Evolutionary conservation across 106 monocot species (phyloP), one percentile per base, ranked within the genome.

Genomic region (Dendrobium officinale): DNA sequence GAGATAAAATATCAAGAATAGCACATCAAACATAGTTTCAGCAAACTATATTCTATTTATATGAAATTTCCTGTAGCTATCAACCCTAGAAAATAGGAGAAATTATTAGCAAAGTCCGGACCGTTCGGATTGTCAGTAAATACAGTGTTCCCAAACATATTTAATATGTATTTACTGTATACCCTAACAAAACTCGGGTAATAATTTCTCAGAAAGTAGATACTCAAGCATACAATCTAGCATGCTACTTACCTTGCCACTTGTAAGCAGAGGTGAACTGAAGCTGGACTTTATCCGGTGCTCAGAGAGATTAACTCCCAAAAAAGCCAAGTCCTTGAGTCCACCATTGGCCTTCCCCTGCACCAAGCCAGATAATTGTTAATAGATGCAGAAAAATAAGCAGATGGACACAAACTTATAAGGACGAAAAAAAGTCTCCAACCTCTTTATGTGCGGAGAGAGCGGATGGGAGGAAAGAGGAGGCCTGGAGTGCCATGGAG

Each of bases 401-500:
- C 42, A n/a, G 56, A 13, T n/a, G 56, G 40, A 24, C 5, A 9
- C 40, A 17, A 51, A 2, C 1, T 51, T 10, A 3, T 2, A 51
- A 51, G 51, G 51, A 51, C 77, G 24, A 15, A 42, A 1, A 68
- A 47, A 22, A 41, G 31, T 9, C 5, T 5, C 77, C 59, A 74
- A 90, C 95, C 91, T 93, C 89, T 76, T 94, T 97, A 85, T 85
- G 90, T 20, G 79, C 61, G 20, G 89, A 85, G 44, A 93, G 80
- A 9, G 92, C 87, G 0, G 92, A 82, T 41, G 86, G 86, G 44
- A 91, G 86, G 41, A 92, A 87, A 15, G 87, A 89, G 17, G 86
- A 88, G 41, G 89, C 86, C 79, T 91, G 97, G 26, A 97, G 94
- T 79, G 97, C 90, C 97, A 97, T 96, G 55, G 20, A 29, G 44